Evolutionary conservation across 1,284 basidiomycete genomes (phyloP).

Genomic region (Violaceomyces palustris): DNA sequence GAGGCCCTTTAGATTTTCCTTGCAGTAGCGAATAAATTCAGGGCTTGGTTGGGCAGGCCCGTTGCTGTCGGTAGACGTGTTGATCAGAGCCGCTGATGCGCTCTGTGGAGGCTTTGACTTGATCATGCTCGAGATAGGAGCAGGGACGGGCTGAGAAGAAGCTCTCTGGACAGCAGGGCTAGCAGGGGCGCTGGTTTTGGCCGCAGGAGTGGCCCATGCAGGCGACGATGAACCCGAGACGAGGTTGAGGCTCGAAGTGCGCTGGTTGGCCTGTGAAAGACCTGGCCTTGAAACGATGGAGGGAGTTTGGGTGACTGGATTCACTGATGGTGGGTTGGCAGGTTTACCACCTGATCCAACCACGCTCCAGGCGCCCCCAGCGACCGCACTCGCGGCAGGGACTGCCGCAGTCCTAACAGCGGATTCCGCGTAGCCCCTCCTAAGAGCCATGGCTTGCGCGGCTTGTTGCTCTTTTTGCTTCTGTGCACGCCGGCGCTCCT

Average conservation of each 20-base stretch:
- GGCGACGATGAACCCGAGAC: no score
- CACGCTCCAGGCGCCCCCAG: slow-evolving; percentile 72
- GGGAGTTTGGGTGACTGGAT: not conserved
- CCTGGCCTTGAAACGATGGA: no score
- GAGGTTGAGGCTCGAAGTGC: no score
- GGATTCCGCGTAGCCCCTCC: slow-evolving; percentile 71
- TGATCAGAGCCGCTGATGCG: slow-evolving; percentile 49
- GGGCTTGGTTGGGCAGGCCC: slow-evolving; percentile 70
- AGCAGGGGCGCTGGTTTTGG: slow-evolving; percentile 22
- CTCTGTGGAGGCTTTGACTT: slow-evolving; percentile 50
- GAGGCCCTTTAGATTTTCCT: slow-evolving; percentile 78
- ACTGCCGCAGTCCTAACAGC: slow-evolving; percentile 57
- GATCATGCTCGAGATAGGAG: slow-evolving; percentile 13
- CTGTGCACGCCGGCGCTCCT: slow-evolving; percentile 64
- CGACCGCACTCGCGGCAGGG: slow-evolving; percentile 15
- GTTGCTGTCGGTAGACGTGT: slow-evolving; percentile 64
- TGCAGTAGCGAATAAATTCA: slow-evolving; percentile 89
- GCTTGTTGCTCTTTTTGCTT: slow-evolving; percentile 61
- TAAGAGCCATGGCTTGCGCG: slow-evolving; percentile 50
- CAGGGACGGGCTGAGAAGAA: no score
- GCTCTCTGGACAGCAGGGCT: slow-evolving; percentile 18
- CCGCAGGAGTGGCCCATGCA: slow-evolving; percentile 27
- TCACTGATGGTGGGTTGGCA: slow-evolving; percentile 45
- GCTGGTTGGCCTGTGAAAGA: no score
- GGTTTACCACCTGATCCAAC: slow-evolving; percentile 74